phyloP scores from a whole-genome alignment of 2,329 filamentous ascomycete genomes.

The Escovopsis weberi region DNA sequence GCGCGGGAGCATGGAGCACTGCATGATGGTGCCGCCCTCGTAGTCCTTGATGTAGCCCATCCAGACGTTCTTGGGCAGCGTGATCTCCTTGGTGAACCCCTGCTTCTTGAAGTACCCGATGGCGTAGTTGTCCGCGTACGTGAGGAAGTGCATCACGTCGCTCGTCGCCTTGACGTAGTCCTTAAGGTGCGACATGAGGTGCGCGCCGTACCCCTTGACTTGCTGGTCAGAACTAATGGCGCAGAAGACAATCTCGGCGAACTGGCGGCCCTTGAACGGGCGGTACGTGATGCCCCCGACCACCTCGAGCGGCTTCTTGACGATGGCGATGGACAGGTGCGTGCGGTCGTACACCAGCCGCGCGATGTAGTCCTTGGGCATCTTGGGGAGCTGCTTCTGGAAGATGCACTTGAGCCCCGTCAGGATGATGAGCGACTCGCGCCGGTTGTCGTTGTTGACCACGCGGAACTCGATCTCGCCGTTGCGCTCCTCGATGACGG shows the following conservation, averaged over 20 bases:
- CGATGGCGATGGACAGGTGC: conserved; percentile 90
- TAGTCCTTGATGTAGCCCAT: conserved; percentile 99
- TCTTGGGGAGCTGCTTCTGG: conserved; percentile 95
- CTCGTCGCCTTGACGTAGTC: conserved; percentile 96
- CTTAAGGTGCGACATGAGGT: conserved; percentile 95
- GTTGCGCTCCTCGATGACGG: conserved; percentile 82
- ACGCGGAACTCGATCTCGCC: conserved; percentile 95
- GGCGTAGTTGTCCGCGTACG: conserved; percentile 96
- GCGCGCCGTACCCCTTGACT: conserved; percentile 94
- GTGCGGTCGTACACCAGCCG: conserved; percentile 94
- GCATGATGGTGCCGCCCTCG: conserved; percentile 97
- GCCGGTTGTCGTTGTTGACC: conserved; percentile 86
- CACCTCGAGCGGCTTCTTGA: conserved; percentile 93
- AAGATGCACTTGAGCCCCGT: conserved; percentile 96
- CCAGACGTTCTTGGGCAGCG: conserved; percentile 77
- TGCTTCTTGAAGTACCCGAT: conserved; percentile 99
- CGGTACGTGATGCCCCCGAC: conserved; percentile 94
- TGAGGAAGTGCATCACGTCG: conserved; percentile 96
- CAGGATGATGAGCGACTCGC: conserved; percentile 83
- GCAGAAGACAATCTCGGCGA: conserved; percentile 98
- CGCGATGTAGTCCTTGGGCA: conserved; percentile 98
- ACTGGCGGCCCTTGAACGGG: conserved; percentile 74
- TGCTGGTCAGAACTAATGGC: conserved; percentile 96
- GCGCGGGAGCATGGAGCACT: conserved; percentile 91
- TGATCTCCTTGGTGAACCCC: conserved; percentile 97